Evolutionary conservation across 2,329 filamentous ascomycete genomes (phyloP).

Genomic region (Colletotrichum musicola): DNA sequence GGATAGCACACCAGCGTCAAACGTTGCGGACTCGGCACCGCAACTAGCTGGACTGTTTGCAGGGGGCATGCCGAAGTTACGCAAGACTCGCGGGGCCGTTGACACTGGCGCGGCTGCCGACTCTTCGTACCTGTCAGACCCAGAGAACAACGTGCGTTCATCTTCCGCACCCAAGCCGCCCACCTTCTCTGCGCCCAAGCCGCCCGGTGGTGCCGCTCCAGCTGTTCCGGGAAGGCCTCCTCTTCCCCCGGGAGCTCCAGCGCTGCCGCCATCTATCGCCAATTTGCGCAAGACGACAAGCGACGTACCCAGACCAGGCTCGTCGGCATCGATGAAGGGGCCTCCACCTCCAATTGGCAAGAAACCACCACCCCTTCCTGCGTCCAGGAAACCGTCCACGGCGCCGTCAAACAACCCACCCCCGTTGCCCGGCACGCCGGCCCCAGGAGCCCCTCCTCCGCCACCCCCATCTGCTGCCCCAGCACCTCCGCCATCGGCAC

Average conservation of each 20-base stretch:
- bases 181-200: slow-evolving; percentile 66
- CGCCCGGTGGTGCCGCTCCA: slow-evolving; percentile 71
- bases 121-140: slow-evolving; percentile 84
- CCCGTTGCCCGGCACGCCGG: slow-evolving; percentile 51
- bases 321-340: slow-evolving; percentile 72
- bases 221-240: slow-evolving; percentile 68
- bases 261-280: slow-evolving; percentile 66
- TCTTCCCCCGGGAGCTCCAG: slow-evolving; percentile 59
- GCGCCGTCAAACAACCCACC: slow-evolving; percentile 50
- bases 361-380: slow-evolving; percentile 76
- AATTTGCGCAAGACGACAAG: slow-evolving; percentile 70
- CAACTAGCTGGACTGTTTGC: slow-evolving; percentile 91
- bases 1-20: slow-evolving; percentile 52
- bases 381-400: slow-evolving; percentile 68
- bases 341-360: slow-evolving; percentile 85
- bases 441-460: slow-evolving; percentile 44
- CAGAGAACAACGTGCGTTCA: slow-evolving; percentile 67
- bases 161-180: slow-evolving; percentile 67
- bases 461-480: slow-evolving; percentile 51
- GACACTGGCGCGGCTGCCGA: slow-evolving; percentile 72
- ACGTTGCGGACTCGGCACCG: slow-evolving; percentile 72
- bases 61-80: slow-evolving; percentile 94
- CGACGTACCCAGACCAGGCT: slow-evolving; percentile 67
- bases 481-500: slow-evolving; percentile 57
- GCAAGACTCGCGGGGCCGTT: slow-evolving; percentile 85